Base-by-base conservation (phyloP, 345 rosid species). In the Raphanus sativus region DNA sequence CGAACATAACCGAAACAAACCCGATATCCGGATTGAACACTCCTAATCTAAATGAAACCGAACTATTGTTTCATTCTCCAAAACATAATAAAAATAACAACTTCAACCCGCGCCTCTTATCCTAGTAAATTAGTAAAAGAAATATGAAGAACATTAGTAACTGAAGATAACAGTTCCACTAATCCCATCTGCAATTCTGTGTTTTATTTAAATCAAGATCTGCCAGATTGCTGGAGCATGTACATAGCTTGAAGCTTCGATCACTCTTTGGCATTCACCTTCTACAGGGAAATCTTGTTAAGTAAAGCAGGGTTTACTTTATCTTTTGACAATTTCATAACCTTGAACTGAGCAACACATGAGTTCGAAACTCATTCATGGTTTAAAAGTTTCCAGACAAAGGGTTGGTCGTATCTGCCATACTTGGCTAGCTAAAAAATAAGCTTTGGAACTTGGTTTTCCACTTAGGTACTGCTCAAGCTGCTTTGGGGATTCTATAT, bases 201-300 rank as follows among this genome's bases (percentile, higher is more conserved):
- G 42, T 36, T 36, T 36, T 12, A 60, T 36, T 36, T 36, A 6
- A 60, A 40, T n/a, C 67, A 62, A 32, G 26, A 50, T 33, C 38
- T 33, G 38, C 38, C 8, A 33, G 38, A 33, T 33, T 33, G 38
- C 1, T 33, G 38, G 38, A 33, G 38, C 38, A 33, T 33, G 38
- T 30, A 30, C 33, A 30, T 30, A 30, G 33, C 33, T 30, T 30
- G 33, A 30, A 30, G 6, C 33, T 30, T 38, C 11, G 48, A 72
- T 88, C 82, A 93, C 66, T 83, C 78, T 11, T 36, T 36, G 83
- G 83, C 87, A 76, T 87, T 90, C 58, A 92, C 75, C 85, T 92
- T 92, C 86, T 91, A 86, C 21, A 82, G 4, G 54, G 92, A 97
- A 66, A 92, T 85, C 83, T 90, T 92, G 99, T 94, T 98, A 98